Percentiles rank a stretch among this genome's conserved stretches.
Conservation (phyloP, 495 filamentous ascomycete species). For the Penicillium odoratum region DNA sequence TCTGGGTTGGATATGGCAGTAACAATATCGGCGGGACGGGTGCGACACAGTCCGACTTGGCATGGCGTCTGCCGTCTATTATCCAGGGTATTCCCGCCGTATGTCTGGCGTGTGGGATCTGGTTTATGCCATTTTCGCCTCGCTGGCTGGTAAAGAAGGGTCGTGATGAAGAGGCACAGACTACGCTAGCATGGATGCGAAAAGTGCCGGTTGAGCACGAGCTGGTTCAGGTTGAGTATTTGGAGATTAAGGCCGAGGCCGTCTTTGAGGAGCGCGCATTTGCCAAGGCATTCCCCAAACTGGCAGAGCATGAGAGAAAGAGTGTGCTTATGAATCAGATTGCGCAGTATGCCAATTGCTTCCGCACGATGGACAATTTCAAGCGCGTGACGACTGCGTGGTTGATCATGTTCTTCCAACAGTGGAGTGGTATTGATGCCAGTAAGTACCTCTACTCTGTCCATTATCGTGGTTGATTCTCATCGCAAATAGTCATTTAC, state of each 20-base stretch:
- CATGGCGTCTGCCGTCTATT: conserved; percentile 52
- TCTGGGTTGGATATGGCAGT: conserved; percentile 67
- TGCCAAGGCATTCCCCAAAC: conserved; percentile 37
- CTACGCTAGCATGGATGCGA: conserved; percentile 48
- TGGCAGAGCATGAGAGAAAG: conserved; percentile 29
- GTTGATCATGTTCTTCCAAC: conserved; percentile 46
- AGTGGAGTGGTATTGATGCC: conserved; percentile 45
- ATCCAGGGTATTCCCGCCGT: conserved; percentile 48
- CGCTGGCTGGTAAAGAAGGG: conserved; percentile 51
- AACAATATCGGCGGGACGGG: conserved; percentile 45
- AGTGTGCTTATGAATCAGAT: conserved; percentile 36
- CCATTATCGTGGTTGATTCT: neutral
- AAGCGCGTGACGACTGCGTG: conserved; percentile 40
- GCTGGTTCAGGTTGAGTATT: conserved; percentile 47
- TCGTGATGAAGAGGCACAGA: conserved; percentile 50
- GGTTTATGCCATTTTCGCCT: conserved; percentile 47
- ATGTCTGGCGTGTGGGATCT: conserved; percentile 44
- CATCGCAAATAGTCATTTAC: conserved; percentile 29
- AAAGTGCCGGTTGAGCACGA: conserved; percentile 36
- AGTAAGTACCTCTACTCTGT: conserved; percentile 18
- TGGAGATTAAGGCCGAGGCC: conserved; percentile 44
- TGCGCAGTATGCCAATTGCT: conserved; percentile 38
- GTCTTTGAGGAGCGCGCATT: conserved; percentile 43
- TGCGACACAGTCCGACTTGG: conserved; percentile 35
- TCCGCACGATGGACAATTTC: conserved; percentile 42